Conservation (phyloP, 108 stramenopile genomes). For the Conticribra weissflogii region DNA sequence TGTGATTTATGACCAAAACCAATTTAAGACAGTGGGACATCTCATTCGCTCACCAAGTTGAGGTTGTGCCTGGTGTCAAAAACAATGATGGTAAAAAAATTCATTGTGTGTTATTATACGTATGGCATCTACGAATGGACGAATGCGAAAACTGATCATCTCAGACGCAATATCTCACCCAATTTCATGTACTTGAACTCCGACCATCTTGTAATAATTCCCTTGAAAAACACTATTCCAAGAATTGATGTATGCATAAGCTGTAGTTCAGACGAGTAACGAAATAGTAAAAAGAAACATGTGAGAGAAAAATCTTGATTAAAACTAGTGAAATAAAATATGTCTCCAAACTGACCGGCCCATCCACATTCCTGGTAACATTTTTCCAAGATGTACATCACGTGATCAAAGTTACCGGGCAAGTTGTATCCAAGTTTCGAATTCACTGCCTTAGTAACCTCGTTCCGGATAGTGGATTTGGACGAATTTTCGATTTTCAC, state of each 20-base stretch:
- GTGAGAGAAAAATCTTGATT: neutral
- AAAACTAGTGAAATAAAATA: neutral
- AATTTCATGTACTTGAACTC: constrained; percentile 28
- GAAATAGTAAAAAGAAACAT: too few species aligned
- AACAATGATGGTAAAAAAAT: neutral
- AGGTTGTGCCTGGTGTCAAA: constrained; percentile 7
- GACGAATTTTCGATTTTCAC: neutral
- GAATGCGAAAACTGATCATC: neutral
- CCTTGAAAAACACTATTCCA: constrained; percentile 29
- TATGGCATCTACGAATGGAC: neutral
- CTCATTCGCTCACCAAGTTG: constrained; percentile 11
- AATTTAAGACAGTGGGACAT: neutral
- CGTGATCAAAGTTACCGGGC: constrained; percentile 23
- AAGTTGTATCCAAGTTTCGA: constrained; percentile 12
- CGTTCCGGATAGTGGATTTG: constrained; percentile 1
- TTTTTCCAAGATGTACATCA: constrained; percentile 19
- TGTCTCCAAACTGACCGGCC: neutral
- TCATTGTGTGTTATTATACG: neutral
- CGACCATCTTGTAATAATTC: constrained; percentile 20
- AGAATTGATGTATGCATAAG: constrained; percentile 25
- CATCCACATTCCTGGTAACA: constrained; percentile 39
- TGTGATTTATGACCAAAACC: too few species aligned
- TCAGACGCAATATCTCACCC: constrained; percentile 8
- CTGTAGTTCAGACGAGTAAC: too few species aligned
- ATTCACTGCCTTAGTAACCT: constrained; percentile 7